These are phyloP conservation scores for Aspergillus calidoustus DNA, from an alignment of 2,329 filamentous ascomycete genomes.

Conservation along the genomic window DNA sequence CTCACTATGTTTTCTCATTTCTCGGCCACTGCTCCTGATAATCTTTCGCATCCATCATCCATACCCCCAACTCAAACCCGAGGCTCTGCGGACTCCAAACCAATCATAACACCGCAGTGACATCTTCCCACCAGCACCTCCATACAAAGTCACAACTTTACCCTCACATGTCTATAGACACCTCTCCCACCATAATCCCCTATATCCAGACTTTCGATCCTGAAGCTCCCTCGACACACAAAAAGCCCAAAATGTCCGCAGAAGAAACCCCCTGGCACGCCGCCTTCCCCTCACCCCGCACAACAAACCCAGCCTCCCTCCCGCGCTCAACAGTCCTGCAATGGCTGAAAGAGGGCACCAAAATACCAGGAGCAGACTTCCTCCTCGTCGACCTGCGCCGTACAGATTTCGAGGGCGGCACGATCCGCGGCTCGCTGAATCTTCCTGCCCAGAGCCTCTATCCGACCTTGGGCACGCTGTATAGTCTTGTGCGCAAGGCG, in stretches of 20 bases:
- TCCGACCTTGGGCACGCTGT: conserved; percentile 41
- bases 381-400: conserved; percentile 54
- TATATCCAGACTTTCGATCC: neutral
- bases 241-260: neutral
- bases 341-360: conserved; percentile 38
- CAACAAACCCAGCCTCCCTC: conserved; percentile 31
- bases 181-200: neutral
- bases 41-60: too few relatives aligned
- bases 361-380: conserved; percentile 37
- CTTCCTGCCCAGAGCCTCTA: conserved; percentile 48
- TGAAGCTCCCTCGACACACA: neutral
- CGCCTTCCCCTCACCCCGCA: conserved; percentile 44
- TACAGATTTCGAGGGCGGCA: conserved; percentile 60
- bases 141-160: neutral
- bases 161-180: neutral
- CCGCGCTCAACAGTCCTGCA: conserved; percentile 42
- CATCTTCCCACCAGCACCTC: neutral
- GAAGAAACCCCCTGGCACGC: conserved; percentile 42
- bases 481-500: conserved; percentile 36
- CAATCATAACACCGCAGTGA: conserved; percentile 14
- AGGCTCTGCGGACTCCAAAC: neutral
- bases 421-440: conserved; percentile 60
- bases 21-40: too few relatives aligned
- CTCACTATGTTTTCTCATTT: too few relatives aligned
- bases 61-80: neutral